Evolutionary conservation across 1,284 basidiomycete species (phyloP).

Genomic region (Ceratobasidium sp.): DNA sequence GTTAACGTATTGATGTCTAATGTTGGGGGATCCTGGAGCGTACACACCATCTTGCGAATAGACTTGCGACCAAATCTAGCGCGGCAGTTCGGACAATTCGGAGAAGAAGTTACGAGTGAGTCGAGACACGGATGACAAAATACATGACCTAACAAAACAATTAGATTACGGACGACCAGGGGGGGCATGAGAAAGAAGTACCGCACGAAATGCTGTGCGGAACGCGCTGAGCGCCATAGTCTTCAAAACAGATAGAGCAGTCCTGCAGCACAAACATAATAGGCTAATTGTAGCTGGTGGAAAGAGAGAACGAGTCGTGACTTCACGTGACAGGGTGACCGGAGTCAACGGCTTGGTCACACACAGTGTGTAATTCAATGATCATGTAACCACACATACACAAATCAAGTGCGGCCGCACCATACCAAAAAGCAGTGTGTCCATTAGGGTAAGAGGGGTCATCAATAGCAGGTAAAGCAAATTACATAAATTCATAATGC

Average conservation of each 20-base stretch:
- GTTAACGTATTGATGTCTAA: background rate
- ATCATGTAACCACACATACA: too few relatives aligned
- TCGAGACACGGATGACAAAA: slow-evolving; percentile 32
- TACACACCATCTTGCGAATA: slow-evolving; percentile 14
- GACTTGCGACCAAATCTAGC: background rate
- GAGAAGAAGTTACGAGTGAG: slow-evolving; percentile 1
- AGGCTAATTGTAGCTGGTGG: background rate
- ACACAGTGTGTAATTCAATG: too few relatives aligned
- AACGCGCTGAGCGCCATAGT: background rate
- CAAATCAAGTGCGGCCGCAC: too few relatives aligned
- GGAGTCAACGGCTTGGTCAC: too few relatives aligned
- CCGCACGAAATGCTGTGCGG: background rate
- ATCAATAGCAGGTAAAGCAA: too few relatives aligned
- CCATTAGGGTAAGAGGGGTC: too few relatives aligned
- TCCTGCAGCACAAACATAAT: slow-evolving; percentile 4
- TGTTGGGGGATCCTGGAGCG: background rate
- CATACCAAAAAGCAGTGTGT: too few relatives aligned
- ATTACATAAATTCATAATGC: too few relatives aligned
- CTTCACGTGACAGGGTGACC: too few relatives aligned
- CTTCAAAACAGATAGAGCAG: background rate
- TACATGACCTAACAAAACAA: slow-evolving; percentile 4
- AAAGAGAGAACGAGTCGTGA: background rate
- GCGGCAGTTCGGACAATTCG: slow-evolving; percentile 32
- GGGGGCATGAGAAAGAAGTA: background rate
- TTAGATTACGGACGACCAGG: too few relatives aligned